Conservation (phyloP, 345 rosid genomes). For the Alliaria petiolata region DNA sequence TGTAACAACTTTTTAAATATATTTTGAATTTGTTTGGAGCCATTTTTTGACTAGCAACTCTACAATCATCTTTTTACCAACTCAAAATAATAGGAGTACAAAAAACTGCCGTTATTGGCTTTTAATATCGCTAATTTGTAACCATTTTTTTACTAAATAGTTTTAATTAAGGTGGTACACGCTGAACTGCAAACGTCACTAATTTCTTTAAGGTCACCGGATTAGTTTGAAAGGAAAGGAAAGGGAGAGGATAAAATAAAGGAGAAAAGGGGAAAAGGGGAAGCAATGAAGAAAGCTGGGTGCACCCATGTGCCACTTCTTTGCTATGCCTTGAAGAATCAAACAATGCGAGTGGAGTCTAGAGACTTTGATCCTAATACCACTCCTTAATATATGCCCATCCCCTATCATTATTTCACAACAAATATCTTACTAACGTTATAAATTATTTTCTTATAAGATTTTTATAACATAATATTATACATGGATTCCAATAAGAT, state of each 20-base stretch:
- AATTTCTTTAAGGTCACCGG: neutral
- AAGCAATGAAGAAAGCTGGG: constrained; percentile 13
- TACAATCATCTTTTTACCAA: no score
- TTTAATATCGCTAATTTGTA: no score
- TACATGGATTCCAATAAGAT: neutral
- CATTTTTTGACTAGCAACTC: neutral
- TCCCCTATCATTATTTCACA: constrained; percentile 26
- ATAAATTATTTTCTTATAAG: no score
- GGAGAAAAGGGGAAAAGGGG: neutral
- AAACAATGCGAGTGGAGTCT: constrained; percentile 13
- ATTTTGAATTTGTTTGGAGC: neutral
- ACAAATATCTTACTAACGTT: neutral
- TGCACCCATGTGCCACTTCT: constrained; percentile 23
- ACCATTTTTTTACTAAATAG: no score
- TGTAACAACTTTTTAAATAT: neutral
- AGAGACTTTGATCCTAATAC: constrained; percentile 24
- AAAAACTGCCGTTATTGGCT: no score
- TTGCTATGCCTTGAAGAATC: constrained; percentile 35
- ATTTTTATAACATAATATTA: neutral
- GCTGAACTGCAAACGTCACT: neutral
- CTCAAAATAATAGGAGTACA: no score
- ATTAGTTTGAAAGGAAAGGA: neutral
- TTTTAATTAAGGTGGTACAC: no score
- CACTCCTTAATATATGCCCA: constrained; percentile 27
- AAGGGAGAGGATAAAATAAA: constrained; percentile 1